These are phyloP conservation scores for Linum usitatissimum DNA, from an alignment of 345 rosid species.

Conservation along the genomic window DNA sequence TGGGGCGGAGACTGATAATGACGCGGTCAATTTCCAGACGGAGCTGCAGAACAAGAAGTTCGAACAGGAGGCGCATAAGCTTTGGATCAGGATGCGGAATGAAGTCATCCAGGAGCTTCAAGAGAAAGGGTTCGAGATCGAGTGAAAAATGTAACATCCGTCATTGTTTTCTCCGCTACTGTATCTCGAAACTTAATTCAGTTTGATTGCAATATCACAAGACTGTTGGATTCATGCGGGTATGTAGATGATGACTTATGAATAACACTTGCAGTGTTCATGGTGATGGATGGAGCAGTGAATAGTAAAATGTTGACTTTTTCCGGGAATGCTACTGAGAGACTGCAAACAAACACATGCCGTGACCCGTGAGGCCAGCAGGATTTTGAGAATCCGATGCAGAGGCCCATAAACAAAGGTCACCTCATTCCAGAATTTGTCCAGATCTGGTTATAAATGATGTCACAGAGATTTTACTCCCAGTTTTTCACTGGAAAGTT, in stretches of 20 bases:
- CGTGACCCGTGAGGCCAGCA: background rate
- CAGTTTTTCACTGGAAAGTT: no score
- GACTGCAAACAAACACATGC: background rate
- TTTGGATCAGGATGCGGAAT: constrained; percentile 86
- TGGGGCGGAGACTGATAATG: constrained; percentile 41
- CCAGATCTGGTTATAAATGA: background rate
- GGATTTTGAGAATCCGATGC: background rate
- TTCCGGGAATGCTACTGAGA: background rate
- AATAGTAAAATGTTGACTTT: background rate
- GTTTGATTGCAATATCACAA: no score
- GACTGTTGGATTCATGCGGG: no score
- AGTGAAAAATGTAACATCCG: constrained; percentile 16
- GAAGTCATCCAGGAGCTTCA: constrained; percentile 75
- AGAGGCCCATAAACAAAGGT: background rate
- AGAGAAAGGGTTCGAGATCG: constrained; percentile 69
- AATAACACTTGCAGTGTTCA: background rate
- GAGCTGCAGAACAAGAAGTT: constrained; percentile 61
- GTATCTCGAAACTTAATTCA: no score
- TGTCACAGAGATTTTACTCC: no score
- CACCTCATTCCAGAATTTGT: background rate
- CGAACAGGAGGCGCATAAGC: constrained; percentile 60
- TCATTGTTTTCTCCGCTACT: background rate
- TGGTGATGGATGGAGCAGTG: background rate
- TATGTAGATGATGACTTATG: no score
- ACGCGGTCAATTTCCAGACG: constrained; percentile 40